Conservation (phyloP, 2,329 filamentous ascomycete species). For the Cryphonectria radicalis region DNA sequence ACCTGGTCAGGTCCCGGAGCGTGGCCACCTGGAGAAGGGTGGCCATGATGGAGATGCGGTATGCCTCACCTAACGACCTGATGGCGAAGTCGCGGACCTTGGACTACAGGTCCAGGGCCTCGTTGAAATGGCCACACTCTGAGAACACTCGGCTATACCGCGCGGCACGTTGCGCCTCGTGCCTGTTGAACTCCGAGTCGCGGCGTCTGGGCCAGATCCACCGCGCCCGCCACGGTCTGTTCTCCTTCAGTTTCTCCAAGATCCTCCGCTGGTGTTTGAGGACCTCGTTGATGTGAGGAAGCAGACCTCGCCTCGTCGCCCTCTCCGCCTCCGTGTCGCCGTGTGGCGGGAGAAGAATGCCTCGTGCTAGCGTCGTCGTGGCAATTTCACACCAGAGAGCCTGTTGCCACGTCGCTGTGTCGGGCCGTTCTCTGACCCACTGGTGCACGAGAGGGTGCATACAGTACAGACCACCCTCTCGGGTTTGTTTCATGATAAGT, state of each 20-base stretch:
- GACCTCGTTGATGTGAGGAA: constrained; percentile 1
- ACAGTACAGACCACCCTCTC: not conserved
- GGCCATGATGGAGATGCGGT: not conserved
- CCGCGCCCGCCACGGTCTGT: not conserved
- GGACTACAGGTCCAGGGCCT: not conserved
- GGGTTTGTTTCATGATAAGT: not conserved
- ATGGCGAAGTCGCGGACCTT: not conserved
- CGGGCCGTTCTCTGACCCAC: constrained; percentile 9
- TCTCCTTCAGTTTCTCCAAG: not conserved
- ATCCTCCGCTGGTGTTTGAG: not conserved
- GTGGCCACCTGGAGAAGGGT: not conserved
- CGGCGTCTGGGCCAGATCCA: not conserved
- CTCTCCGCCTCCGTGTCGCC: not conserved
- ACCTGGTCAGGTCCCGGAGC: not conserved
- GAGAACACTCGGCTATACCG: not conserved
- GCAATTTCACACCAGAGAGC: constrained; percentile 3
- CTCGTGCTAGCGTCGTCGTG: not conserved
- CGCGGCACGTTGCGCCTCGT: not conserved
- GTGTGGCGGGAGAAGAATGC: constrained; percentile 6
- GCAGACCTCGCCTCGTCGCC: constrained; percentile 1
- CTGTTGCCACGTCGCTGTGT: constrained; percentile 2
- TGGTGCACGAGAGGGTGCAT: constrained; percentile 8
- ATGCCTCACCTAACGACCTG: not conserved
- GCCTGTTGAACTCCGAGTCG: not conserved
- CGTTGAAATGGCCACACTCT: constrained; percentile 1